Percentiles rank a stretch among this genome's conserved stretches.
Evolutionary conservation across 1,284 basidiomycete genomes (phyloP).

Genomic region (Cryptococcus jaspeensis): DNA sequence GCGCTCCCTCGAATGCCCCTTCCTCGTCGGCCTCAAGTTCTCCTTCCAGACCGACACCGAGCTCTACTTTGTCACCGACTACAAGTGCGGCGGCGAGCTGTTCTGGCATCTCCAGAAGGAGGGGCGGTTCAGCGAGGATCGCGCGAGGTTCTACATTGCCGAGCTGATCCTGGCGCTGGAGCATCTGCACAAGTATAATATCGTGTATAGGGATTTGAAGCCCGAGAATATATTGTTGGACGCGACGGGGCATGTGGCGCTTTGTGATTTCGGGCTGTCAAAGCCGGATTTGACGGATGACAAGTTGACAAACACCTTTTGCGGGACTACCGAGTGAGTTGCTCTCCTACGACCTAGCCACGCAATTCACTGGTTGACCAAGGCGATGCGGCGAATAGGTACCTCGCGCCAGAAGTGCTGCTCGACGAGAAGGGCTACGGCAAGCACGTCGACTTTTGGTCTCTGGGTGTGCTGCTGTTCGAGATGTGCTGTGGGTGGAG

Average conservation of each 20-base stretch:
- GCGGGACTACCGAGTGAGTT: slow-evolving; percentile 81
- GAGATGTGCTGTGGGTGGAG: slow-evolving; percentile 99
- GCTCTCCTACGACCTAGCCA: no score
- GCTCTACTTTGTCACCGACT: slow-evolving; percentile 96
- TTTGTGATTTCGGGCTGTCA: slow-evolving; percentile 95
- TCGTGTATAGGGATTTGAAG: slow-evolving; percentile 95
- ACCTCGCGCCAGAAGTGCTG: slow-evolving; percentile 97
- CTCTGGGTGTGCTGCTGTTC: slow-evolving; percentile 83
- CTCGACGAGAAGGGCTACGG: slow-evolving; percentile 98
- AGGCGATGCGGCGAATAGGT: slow-evolving; percentile 52
- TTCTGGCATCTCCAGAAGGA: slow-evolving; percentile 98
- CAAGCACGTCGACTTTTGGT: slow-evolving; percentile 99
- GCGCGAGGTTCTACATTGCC: slow-evolving; percentile 92
- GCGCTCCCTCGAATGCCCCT: slow-evolving; percentile 88
- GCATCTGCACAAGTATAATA: slow-evolving; percentile 95
- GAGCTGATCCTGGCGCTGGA: slow-evolving; percentile 91
- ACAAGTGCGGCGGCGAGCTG: slow-evolving; percentile 97
- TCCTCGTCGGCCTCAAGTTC: slow-evolving; percentile 98
- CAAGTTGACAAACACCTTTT: slow-evolving; percentile 96
- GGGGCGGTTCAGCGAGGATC: slow-evolving; percentile 86
- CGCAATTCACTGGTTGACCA: background rate
- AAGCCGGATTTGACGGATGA: slow-evolving; percentile 92
- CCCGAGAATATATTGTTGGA: slow-evolving; percentile 97
- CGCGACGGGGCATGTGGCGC: slow-evolving; percentile 92
- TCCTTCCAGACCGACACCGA: slow-evolving; percentile 96